Percentiles rank a stretch among this genome's conserved stretches.
These are phyloP conservation scores for Phytophthora palmivora DNA, from an alignment of 352 stramenopile genomes.

Conservation along the genomic window DNA sequence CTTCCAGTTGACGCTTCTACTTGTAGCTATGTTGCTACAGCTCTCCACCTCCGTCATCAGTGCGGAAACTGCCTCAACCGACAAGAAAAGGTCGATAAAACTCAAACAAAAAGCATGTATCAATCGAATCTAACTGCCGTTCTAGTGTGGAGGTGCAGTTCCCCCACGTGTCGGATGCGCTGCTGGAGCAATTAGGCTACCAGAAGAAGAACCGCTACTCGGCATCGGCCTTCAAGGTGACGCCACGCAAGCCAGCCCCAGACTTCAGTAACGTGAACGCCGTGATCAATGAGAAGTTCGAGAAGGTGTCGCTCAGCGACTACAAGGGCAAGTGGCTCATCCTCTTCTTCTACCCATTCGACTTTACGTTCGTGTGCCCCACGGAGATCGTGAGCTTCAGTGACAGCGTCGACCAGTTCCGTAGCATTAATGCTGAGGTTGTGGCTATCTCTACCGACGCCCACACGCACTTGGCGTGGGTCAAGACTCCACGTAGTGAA, in stretches of 20 bases:
- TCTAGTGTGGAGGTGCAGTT: conserved; percentile 77
- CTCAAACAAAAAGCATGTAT: conserved; percentile 1
- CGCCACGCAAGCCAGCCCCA: conserved; percentile 73
- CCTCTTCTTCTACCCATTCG: conserved; percentile 90
- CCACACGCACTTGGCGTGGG: conserved; percentile 86
- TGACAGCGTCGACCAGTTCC: conserved; percentile 73
- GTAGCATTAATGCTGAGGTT: conserved; percentile 80
- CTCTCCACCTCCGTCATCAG: conserved; percentile 29
- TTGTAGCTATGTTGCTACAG: conserved; percentile 41
- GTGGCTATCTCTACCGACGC: conserved; percentile 86
- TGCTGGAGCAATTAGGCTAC: conserved; percentile 80
- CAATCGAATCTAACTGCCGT: not conserved
- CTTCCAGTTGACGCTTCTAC: conserved; percentile 39
- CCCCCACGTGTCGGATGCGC: conserved; percentile 74
- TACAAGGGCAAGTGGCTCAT: conserved; percentile 86
- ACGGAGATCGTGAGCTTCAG: conserved; percentile 88
- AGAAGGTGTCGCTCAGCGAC: conserved; percentile 80
- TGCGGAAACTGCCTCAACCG: conserved; percentile 20
- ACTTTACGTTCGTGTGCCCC: conserved; percentile 89
- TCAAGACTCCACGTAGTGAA: conserved; percentile 81
- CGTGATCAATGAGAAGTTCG: conserved; percentile 81
- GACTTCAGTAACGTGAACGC: conserved; percentile 81
- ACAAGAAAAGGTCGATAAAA: conserved; percentile 57
- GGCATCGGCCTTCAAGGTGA: conserved; percentile 75
- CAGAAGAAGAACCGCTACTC: conserved; percentile 87